A percentile compares a stretch with the other conserved stretches of the same genome.
These are phyloP conservation scores for Trichoderma gamsii DNA, from an alignment of 495 filamentous ascomycete species.

Conservation along the genomic window DNA sequence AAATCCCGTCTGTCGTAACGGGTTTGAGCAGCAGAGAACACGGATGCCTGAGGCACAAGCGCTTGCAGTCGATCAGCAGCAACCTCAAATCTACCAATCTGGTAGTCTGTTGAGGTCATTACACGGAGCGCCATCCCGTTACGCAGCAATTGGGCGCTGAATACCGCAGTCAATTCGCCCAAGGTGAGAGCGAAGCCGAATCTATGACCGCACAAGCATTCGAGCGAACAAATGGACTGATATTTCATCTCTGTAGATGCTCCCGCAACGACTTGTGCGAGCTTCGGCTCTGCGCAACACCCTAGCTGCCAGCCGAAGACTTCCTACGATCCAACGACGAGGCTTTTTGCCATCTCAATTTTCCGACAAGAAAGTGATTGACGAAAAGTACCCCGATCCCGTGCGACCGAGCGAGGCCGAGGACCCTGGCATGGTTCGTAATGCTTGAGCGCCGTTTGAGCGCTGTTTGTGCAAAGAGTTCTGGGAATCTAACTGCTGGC, in stretches of 20 bases:
- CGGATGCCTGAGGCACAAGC: conserved; percentile 2
- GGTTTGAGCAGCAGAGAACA: neutral
- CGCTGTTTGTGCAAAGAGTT: neutral
- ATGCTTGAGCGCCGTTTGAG: neutral
- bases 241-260: conserved; percentile 46
- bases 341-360: conserved; percentile 42
- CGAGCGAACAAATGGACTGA: neutral
- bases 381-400: conserved; percentile 43
- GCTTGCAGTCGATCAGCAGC: neutral
- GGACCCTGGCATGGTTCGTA: conserved; percentile 69
- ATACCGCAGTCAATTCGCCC: conserved; percentile 11
- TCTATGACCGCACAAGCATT: neutral
- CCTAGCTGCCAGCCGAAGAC: conserved; percentile 37
- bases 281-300: conserved; percentile 49
- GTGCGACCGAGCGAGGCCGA: conserved; percentile 53
- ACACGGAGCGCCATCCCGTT: conserved; percentile 5
- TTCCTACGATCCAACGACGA: conserved; percentile 44
- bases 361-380: conserved; percentile 34
- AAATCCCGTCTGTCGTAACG: neutral
- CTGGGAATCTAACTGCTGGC: conserved; percentile 20
- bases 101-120: conserved; percentile 8
- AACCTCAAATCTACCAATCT: conserved; percentile 13
- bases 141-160: conserved; percentile 13
- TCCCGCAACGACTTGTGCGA: conserved; percentile 55
- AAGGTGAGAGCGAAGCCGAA: conserved; percentile 5